phyloP scores from a whole-genome alignment of 2,329 filamentous ascomycete species.

The Alternaria sp. region DNA sequence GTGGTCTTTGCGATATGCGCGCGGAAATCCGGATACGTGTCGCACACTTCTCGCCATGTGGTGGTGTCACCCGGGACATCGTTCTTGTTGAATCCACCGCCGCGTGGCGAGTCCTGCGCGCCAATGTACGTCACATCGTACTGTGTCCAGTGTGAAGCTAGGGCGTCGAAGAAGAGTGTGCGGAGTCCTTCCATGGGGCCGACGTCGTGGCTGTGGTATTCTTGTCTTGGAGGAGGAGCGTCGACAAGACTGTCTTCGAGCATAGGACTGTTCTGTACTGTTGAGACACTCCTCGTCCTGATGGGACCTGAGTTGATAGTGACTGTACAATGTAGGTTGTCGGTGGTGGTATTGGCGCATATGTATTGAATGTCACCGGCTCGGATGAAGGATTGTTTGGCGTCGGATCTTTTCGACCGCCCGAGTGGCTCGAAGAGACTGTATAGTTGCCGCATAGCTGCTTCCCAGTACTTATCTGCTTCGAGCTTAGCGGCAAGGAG shows the following conservation, averaged over 20 bases:
- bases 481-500: constrained; percentile 23
- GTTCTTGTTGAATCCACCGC: background rate
- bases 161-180: constrained; percentile 28
- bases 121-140: constrained; percentile 12
- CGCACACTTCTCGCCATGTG: background rate
- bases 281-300: background rate
- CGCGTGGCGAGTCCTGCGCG: background rate
- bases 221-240: background rate
- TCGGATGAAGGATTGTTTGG: constrained; percentile 9
- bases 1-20: background rate
- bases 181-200: constrained; percentile 8
- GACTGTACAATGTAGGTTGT: background rate
- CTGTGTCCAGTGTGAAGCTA: constrained; percentile 27
- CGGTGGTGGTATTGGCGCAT: constrained; percentile 9
- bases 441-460: constrained; percentile 23
- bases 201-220: background rate
- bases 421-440: constrained; percentile 18
- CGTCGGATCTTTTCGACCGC: background rate
- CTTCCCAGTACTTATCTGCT: constrained; percentile 15
- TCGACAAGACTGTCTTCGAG: background rate
- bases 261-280: background rate
- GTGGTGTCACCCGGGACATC: background rate
- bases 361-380: constrained; percentile 24
- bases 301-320: background rate
- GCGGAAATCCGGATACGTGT: background rate